A percentile compares a stretch with the other conserved stretches of the same genome.
phyloP scores from a whole-genome alignment of 495 filamentous ascomycete species.

The Aspergillus sclerotioniger region DNA sequence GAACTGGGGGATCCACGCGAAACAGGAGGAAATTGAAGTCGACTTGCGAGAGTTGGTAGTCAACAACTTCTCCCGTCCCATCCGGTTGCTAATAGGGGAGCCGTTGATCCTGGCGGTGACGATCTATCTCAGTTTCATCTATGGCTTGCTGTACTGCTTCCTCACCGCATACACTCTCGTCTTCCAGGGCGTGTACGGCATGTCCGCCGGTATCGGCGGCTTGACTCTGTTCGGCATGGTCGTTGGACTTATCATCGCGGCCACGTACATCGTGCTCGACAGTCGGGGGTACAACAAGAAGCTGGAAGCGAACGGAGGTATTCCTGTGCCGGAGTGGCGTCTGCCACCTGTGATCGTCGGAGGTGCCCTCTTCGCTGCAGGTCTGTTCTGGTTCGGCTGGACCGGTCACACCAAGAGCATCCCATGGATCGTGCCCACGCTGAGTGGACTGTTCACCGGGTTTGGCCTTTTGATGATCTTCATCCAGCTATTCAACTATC shows the following conservation, averaged over 20 bases:
- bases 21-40: constrained; percentile 89
- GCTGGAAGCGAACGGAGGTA: constrained; percentile 66
- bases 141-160: constrained; percentile 80
- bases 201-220: constrained; percentile 58
- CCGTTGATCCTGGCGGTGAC: constrained; percentile 73
- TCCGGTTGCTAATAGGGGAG: constrained; percentile 76
- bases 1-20: constrained; percentile 94
- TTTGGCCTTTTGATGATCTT: constrained; percentile 77
- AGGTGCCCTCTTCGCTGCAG: constrained; percentile 67
- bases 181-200: constrained; percentile 68
- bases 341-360: constrained; percentile 76
- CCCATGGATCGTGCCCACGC: constrained; percentile 83
- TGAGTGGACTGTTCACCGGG: constrained; percentile 63
- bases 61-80: constrained; percentile 81
- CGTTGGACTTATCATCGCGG: constrained; percentile 39
- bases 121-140: constrained; percentile 81
- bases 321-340: constrained; percentile 84
- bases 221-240: constrained; percentile 45
- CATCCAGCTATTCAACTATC: constrained; percentile 80
- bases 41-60: constrained; percentile 72
- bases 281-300: constrained; percentile 50
- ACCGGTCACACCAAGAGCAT: constrained; percentile 61
- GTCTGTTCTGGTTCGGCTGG: constrained; percentile 91
- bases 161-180: constrained; percentile 78
- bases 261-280: constrained; percentile 27